A percentile compares a stretch with the other conserved stretches of the same genome.
Conservation (phyloP, 192 early-diverging fungal genomes). For the Backusella liffmaniae region DNA sequence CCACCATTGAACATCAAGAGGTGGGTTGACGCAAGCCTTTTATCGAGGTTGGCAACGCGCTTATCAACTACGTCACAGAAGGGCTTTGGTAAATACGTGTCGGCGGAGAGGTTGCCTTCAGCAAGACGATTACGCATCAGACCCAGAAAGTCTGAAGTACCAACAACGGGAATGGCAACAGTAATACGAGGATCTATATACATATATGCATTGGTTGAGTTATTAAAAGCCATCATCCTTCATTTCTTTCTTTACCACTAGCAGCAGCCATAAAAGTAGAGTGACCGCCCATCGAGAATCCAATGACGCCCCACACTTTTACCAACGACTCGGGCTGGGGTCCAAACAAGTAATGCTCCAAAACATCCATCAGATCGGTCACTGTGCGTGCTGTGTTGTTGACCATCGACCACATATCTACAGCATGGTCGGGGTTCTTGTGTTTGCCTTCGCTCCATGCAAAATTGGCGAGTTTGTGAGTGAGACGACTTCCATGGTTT, state of each 20-base stretch:
- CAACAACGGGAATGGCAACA: slow-evolving; percentile 30
- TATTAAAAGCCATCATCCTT: background rate
- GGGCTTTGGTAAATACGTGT: slow-evolving; percentile 15
- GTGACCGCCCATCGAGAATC: slow-evolving; percentile 56
- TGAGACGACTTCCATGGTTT: slow-evolving; percentile 52
- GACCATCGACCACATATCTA: slow-evolving; percentile 48
- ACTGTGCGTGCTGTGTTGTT: slow-evolving; percentile 41
- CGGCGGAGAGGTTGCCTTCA: background rate
- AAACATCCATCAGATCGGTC: slow-evolving; percentile 46
- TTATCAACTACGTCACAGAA: slow-evolving; percentile 6
- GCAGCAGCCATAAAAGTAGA: slow-evolving; percentile 40
- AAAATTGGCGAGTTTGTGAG: slow-evolving; percentile 31
- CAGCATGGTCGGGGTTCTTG: slow-evolving; percentile 41
- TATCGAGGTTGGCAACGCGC: background rate
- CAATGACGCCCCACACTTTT: slow-evolving; percentile 44
- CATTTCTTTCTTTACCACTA: slow-evolving; percentile 27
- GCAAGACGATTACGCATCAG: slow-evolving; percentile 13
- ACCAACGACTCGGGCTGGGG: slow-evolving; percentile 21
- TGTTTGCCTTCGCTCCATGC: slow-evolving; percentile 36
- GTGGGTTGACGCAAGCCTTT: slow-evolving; percentile 2
- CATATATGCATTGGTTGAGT: background rate
- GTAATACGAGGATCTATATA: slow-evolving; percentile 28
- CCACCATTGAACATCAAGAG: slow-evolving; percentile 29
- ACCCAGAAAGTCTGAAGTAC: slow-evolving; percentile 16
- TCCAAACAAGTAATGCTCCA: slow-evolving; percentile 46